Percentiles rank a stretch among this genome's conserved stretches.
These are phyloP conservation scores for Apophysomyces trapeziformis DNA, from an alignment of 371 early-diverging fungal genomes.

Conservation along the genomic window DNA sequence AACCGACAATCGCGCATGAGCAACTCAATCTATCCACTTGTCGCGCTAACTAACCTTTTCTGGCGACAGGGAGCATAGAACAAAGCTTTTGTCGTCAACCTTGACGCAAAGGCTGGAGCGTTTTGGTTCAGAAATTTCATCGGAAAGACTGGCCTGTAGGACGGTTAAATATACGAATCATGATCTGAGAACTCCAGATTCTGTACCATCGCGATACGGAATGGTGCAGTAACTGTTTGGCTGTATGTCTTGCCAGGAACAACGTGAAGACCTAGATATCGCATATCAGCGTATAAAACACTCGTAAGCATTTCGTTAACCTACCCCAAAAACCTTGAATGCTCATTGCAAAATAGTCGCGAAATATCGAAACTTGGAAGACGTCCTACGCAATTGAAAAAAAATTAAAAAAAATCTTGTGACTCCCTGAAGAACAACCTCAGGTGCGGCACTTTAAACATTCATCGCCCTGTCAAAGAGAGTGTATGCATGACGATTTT, in stretches of 20 bases:
- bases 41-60: conserved; percentile 19
- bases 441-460: no score
- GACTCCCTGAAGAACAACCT: background rate
- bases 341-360: conserved; percentile 23
- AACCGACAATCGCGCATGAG: background rate
- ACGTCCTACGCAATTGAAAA: background rate
- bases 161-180: background rate
- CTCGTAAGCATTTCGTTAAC: background rate
- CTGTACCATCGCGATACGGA: conserved; percentile 76
- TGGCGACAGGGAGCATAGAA: conserved; percentile 65
- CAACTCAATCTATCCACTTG: background rate
- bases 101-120: conserved; percentile 71
- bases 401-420: background rate
- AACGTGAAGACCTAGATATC: conserved; percentile 54
- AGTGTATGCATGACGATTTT: no score
- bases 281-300: background rate
- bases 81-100: conserved; percentile 73
- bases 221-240: conserved; percentile 74
- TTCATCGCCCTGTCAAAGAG: no score
- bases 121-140: conserved; percentile 49
- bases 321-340: conserved; percentile 58
- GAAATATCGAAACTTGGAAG: background rate
- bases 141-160: conserved; percentile 77
- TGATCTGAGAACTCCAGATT: background rate
- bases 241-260: conserved; percentile 72